A percentile compares a stretch with the other conserved stretches of the same genome.
phyloP scores from a whole-genome alignment of 345 rosid species.

The Gossypium arboreum region DNA sequence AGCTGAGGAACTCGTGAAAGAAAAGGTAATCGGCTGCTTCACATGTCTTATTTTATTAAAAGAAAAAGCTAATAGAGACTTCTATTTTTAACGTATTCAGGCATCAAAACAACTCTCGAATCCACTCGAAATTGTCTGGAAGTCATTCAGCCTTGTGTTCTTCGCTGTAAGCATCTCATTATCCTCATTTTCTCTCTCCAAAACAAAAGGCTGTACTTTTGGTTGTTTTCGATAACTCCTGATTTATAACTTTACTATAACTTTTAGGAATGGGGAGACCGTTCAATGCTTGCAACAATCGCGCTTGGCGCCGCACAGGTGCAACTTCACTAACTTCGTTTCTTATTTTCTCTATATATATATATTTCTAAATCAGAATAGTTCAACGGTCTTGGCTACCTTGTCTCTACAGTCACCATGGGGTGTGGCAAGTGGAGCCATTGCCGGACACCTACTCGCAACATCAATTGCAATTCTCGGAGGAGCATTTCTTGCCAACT shows the following conservation, averaged over 20 bases:
- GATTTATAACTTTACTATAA: neutral
- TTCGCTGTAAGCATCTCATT: slow-evolving; percentile 71
- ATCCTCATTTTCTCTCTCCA: neutral
- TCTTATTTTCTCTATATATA: neutral
- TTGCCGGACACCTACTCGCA: slow-evolving; percentile 87
- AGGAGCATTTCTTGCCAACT: slow-evolving; percentile 88
- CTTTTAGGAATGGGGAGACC: slow-evolving; percentile 98
- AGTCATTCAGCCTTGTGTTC: slow-evolving; percentile 93
- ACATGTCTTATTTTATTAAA: neutral
- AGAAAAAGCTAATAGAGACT: neutral
- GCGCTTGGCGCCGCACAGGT: slow-evolving; percentile 99
- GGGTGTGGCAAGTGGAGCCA: slow-evolving; percentile 97
- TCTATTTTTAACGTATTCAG: slow-evolving; percentile 29
- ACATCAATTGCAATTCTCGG: slow-evolving; percentile 81
- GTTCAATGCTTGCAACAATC: slow-evolving; percentile 97
- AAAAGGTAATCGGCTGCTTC: slow-evolving; percentile 41
- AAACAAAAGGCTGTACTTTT: neutral
- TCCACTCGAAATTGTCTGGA: slow-evolving; percentile 86
- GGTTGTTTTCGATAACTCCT: neutral
- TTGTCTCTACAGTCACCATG: slow-evolving; percentile 63
- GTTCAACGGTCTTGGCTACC: neutral
- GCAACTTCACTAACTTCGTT: slow-evolving; percentile 4
- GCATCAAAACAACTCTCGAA: slow-evolving; percentile 72
- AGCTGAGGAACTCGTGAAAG: slow-evolving; percentile 96
- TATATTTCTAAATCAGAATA: neutral